phyloP scores from a whole-genome alignment of 345 rosid genomes.

The Laguncularia racemosa region DNA sequence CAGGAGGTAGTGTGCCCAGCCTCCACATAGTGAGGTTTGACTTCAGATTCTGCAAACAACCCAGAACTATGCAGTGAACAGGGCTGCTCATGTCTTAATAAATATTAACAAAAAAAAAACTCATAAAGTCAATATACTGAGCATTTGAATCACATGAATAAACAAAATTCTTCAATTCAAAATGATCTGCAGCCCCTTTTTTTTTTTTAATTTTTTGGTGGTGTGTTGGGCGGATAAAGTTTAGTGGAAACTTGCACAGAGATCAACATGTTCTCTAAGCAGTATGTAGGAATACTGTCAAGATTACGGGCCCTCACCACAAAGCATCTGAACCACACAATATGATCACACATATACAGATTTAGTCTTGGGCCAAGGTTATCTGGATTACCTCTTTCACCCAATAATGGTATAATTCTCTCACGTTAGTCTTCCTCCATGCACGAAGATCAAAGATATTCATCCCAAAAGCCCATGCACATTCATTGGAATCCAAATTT shows the following conservation, averaged over 20 bases:
- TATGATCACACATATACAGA: not conserved
- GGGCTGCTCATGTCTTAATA: too few species aligned
- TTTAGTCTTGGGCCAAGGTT: not conserved
- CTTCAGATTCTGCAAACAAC: constrained; percentile 61
- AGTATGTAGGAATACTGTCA: too few species aligned
- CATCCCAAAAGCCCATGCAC: constrained; percentile 99
- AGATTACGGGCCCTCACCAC: too few species aligned
- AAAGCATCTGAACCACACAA: constrained; percentile 5
- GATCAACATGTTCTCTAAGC: too few species aligned
- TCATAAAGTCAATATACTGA: not conserved
- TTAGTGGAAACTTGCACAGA: too few species aligned
- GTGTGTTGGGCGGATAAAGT: too few species aligned
- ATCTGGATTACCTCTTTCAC: constrained; percentile 58
- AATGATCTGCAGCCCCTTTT: too few species aligned
- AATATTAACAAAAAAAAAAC: too few species aligned
- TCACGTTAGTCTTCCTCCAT: constrained; percentile 73
- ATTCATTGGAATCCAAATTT: constrained; percentile 71
- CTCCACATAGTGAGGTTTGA: constrained; percentile 95
- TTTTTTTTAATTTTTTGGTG: too few species aligned
- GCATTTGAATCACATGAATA: too few species aligned
- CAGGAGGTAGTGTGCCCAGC: constrained; percentile 98
- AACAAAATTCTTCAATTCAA: too few species aligned
- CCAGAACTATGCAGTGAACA: constrained; percentile 6
- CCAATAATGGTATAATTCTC: constrained; percentile 89
- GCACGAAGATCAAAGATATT: constrained; percentile 73